Evolutionary conservation across 225 moss, liverwort and hornwort genomes (phyloP).

Genomic region (Marchantia paleacea): DNA sequence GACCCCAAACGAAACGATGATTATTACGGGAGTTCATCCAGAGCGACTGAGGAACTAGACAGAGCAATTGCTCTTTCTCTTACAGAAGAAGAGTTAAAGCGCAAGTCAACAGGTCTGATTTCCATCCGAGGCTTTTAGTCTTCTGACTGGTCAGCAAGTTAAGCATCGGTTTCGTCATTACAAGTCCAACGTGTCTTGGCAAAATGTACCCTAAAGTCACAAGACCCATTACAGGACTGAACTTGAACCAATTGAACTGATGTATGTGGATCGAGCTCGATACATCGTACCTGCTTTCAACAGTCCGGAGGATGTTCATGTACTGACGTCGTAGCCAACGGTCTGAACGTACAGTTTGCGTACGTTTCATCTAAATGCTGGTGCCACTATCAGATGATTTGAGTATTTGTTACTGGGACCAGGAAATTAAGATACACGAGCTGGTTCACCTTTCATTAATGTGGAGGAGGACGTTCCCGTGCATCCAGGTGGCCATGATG

Average conservation of each 20-base stretch:
- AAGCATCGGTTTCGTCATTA: background rate
- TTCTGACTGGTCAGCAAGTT: background rate
- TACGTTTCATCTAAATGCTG: background rate
- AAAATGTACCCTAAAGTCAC: background rate
- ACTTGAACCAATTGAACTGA: background rate
- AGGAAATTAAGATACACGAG: background rate
- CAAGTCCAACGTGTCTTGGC: background rate
- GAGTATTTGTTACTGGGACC: background rate
- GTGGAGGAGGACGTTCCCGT: background rate
- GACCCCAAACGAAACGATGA: slow-evolving; percentile 26
- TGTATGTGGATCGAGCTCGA: background rate
- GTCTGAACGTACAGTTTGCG: background rate
- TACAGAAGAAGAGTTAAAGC: slow-evolving; percentile 35
- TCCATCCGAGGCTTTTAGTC: background rate
- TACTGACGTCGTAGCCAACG: background rate
- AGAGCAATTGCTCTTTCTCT: slow-evolving; percentile 53
- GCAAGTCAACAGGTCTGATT: slow-evolving; percentile 5
- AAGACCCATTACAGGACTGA: background rate
- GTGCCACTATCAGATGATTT: background rate
- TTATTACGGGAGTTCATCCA: slow-evolving; percentile 25
- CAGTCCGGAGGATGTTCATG: background rate
- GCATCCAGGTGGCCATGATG: background rate
- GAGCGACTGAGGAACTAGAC: slow-evolving; percentile 41
- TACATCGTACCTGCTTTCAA: background rate
- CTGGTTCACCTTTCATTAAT: background rate